A percentile compares a stretch with the other conserved stretches of the same genome.
phyloP scores from a whole-genome alignment of 108 stramenopile species.

The Conticribra weissflogii region DNA sequence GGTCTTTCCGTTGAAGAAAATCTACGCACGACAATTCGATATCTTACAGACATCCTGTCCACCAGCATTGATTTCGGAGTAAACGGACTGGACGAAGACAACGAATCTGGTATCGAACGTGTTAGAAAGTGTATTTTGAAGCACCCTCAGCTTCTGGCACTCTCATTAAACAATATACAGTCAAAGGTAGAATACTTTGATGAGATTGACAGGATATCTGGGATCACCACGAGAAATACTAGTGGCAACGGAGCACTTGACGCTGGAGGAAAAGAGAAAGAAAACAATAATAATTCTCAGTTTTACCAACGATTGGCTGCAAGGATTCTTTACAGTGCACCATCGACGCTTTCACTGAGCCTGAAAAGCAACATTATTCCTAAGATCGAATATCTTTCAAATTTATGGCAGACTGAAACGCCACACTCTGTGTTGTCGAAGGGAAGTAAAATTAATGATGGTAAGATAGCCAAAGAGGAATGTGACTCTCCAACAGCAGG shows the following conservation, averaged over 20 bases:
- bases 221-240: neutral
- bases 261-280: conserved; percentile 2
- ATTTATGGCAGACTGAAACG: conserved; percentile 53
- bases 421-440: neutral
- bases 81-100: conserved; percentile 14
- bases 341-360: conserved; percentile 72
- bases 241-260: conserved; percentile 1
- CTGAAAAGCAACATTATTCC: conserved; percentile 68
- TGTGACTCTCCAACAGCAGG: neutral
- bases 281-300: too few relatives aligned
- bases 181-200: conserved; percentile 70
- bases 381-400: conserved; percentile 64
- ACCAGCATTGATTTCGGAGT: neutral
- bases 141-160: conserved; percentile 73
- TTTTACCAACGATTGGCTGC: conserved; percentile 53
- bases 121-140: conserved; percentile 60
- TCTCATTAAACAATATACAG: conserved; percentile 63
- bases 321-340: conserved; percentile 52
- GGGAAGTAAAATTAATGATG: neutral
- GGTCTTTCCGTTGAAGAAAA: conserved; percentile 58
- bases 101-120: conserved; percentile 1
- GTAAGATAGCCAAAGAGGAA: neutral
- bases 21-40: conserved; percentile 54
- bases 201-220: conserved; percentile 38
- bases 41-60: conserved; percentile 29